Percentiles rank a stretch among this genome's conserved stretches.
Conservation (phyloP, 257 asterid genomes). For the Nicotiana benthamiana region DNA sequence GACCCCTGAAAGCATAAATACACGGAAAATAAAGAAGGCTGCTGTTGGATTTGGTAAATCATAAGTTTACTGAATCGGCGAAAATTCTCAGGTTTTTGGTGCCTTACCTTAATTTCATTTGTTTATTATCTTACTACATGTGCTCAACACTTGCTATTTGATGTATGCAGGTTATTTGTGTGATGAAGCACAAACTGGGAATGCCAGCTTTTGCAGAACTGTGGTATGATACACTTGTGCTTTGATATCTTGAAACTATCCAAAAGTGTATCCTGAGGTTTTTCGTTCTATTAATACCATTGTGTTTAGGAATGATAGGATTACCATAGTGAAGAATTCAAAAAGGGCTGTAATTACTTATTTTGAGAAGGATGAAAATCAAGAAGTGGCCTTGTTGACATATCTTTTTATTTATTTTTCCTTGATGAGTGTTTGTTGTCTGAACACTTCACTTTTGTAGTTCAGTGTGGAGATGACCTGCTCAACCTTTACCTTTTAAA, state of each 20-base stretch:
- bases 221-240: background rate
- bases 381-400: background rate
- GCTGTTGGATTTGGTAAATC: slow-evolving; percentile 83
- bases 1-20: slow-evolving; percentile 74
- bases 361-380: background rate
- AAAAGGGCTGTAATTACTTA: background rate
- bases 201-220: background rate
- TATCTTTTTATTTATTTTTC: background rate
- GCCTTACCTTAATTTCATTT: background rate
- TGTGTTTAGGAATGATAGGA: background rate
- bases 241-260: background rate
- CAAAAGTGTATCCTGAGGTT: background rate
- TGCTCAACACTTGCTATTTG: background rate
- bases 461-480: background rate
- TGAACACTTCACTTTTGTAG: background rate
- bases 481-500: background rate
- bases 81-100: background rate
- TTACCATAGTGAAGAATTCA: background rate
- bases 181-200: background rate
- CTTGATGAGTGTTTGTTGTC: background rate
- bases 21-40: slow-evolving; percentile 40
- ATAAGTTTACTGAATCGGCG: slow-evolving; percentile 14
- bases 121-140: slow-evolving; percentile 12
- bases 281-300: background rate
- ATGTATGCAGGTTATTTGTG: background rate